Base-by-base conservation (phyloP, 495 filamentous ascomycete genomes). In the Talaromyces trachyspermus region DNA sequence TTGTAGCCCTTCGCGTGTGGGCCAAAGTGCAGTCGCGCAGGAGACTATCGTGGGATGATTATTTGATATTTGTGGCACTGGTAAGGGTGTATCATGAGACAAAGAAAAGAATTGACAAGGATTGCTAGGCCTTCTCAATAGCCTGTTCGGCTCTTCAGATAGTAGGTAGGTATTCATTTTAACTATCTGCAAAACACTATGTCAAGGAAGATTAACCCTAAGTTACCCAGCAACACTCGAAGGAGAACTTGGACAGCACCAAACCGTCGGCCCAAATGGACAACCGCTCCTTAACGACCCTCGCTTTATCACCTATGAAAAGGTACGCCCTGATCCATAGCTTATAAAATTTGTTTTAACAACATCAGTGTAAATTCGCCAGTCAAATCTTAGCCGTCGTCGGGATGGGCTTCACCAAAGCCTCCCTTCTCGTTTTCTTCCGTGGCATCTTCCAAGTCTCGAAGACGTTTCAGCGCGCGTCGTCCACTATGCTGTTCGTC, bases 201-300 rank as follows among this genome's bases (percentile, higher is more conserved):
- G n/a, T n/a, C n/a, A n/a, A n/a, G n/a, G n/a, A n/a, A n/a, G n/a
- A n/a, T n/a, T n/a, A n/a, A n/a, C n/a, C n/a, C n/a, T n/a, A n/a
- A n/a, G n/a, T n/a, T n/a, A n/a, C 12, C 12, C 27, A 50, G 48
- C 41, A 20, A 43, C 49, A 18, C 44, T 61, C 26, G 53, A 61
- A 19, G 58, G 58, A 2, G 49, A 56, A 29, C 48, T 60, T 3
- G 58, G 58, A 19, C 58, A 61, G 49, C 58, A 61, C 50, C 56
- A 59, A 43, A 40, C 15, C 2, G 36, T 45, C 26, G 47, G 37
- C 4, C 44, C 50, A 10, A 48, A 56, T 15, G 56, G 56, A 5
- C 26, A 49, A 25, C 58, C 56, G 4, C 41, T 61, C 7, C 46
- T 61, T 15, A 41, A 59, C 25, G 58, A 60, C 23, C 56, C 56